A percentile compares a stretch with the other conserved stretches of the same genome.
Evolutionary conservation across 345 rosid genomes (phyloP).

Genomic region (Moricandia moricandioides): DNA sequence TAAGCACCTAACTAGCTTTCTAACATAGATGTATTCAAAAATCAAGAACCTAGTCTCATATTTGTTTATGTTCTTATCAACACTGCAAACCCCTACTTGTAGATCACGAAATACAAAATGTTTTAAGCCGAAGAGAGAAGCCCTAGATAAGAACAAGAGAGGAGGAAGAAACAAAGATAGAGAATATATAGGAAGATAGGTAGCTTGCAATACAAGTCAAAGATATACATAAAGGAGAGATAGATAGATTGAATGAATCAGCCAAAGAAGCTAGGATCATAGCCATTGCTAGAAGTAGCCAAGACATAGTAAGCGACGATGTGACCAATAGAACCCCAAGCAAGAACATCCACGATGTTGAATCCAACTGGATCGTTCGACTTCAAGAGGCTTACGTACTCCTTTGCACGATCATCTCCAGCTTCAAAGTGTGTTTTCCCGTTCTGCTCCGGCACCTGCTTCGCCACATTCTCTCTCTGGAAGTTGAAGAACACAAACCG

Average conservation of each 20-base stretch:
- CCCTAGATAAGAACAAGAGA: background rate
- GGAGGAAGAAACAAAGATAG: background rate
- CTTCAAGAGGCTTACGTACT: constrained; percentile 80
- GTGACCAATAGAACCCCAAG: constrained; percentile 98
- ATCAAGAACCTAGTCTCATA: background rate
- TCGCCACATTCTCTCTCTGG: constrained; percentile 95
- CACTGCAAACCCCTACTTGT: background rate
- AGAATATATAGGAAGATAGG: constrained; percentile 5
- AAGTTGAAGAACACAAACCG: constrained; percentile 98
- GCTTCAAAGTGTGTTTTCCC: constrained; percentile 94
- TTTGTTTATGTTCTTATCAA: background rate
- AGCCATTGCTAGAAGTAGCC: constrained; percentile 94
- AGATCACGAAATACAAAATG: background rate
- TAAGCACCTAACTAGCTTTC: too few species aligned
- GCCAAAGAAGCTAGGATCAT: constrained; percentile 75
- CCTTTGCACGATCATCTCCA: constrained; percentile 87
- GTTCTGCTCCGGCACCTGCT: constrained; percentile 96
- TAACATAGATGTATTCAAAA: background rate
- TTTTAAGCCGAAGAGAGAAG: background rate
- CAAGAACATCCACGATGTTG: constrained; percentile 93
- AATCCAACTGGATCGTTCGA: constrained; percentile 96
- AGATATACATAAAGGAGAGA: constrained; percentile 14
- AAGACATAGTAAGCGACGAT: constrained; percentile 93
- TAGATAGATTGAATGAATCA: background rate
- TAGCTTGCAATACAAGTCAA: constrained; percentile 32